phyloP scores from a whole-genome alignment of 257 asterid genomes.

The Solanum arcanum region DNA sequence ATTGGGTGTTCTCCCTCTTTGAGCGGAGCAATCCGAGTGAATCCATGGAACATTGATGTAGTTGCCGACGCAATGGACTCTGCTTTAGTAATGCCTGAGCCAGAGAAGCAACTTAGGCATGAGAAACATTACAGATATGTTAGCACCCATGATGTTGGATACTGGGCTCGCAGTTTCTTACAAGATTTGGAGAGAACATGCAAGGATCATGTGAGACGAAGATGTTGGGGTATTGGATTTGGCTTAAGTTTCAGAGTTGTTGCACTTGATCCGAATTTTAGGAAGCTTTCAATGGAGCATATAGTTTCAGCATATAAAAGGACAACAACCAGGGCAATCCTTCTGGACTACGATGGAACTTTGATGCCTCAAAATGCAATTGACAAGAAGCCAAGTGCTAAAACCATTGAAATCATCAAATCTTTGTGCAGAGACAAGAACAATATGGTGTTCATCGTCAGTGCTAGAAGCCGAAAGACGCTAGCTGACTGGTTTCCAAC shows the following conservation, averaged over 20 bases:
- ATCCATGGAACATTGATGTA: constrained; percentile 79
- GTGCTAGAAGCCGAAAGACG: constrained; percentile 46
- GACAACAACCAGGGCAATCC: constrained; percentile 56
- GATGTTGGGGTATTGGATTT: constrained; percentile 94
- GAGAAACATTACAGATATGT: constrained; percentile 82
- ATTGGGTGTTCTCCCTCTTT: constrained; percentile 86
- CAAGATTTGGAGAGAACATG: constrained; percentile 77
- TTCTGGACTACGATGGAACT: constrained; percentile 83
- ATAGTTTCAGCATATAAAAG: constrained; percentile 78
- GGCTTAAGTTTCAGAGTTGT: constrained; percentile 81
- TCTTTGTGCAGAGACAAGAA: constrained; percentile 58
- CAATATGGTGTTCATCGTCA: constrained; percentile 58
- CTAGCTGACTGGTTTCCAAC: constrained; percentile 65
- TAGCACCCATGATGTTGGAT: constrained; percentile 80
- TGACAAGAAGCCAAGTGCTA: constrained; percentile 70
- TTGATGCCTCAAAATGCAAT: constrained; percentile 78
- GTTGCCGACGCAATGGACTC: constrained; percentile 83
- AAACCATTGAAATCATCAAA: constrained; percentile 52
- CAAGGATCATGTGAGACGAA: constrained; percentile 60
- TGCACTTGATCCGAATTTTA: constrained; percentile 72
- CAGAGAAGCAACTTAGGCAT: constrained; percentile 74
- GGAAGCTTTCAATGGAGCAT: constrained; percentile 77
- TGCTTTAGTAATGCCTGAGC: constrained; percentile 68
- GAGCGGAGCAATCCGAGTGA: constrained; percentile 81
- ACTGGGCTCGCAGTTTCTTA: constrained; percentile 87